Percentiles rank a stretch among this genome's conserved stretches.
These are phyloP conservation scores for Knufia fluminis DNA, from an alignment of 2,329 filamentous ascomycete species.

Conservation along the genomic window DNA sequence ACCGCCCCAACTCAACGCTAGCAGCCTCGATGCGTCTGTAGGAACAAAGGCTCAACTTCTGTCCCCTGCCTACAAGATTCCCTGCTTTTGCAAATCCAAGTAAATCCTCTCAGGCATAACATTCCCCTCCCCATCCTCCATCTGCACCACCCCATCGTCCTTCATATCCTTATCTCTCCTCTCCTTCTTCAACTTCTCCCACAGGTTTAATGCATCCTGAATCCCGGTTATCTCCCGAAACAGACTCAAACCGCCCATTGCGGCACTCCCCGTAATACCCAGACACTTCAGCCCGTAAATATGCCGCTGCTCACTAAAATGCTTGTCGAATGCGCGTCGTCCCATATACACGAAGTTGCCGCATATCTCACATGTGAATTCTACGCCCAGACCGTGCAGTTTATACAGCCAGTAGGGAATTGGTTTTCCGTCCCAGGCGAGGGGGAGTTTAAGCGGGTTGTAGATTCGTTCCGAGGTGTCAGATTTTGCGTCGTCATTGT, in stretches of 20 bases:
- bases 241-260: conserved; percentile 59
- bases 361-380: conserved; percentile 92
- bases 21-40: too few species aligned
- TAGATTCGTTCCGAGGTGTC: conserved; percentile 84
- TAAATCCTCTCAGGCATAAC: conserved; percentile 99
- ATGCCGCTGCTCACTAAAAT: conserved; percentile 90
- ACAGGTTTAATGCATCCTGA: conserved; percentile 75
- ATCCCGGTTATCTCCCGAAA: conserved; percentile 94
- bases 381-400: conserved; percentile 85
- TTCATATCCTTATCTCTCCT: conserved; percentile 63
- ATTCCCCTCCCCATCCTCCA: conserved; percentile 96
- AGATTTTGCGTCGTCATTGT: conserved; percentile 58
- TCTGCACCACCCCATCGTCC: conserved; percentile 62
- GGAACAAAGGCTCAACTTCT: too few species aligned
- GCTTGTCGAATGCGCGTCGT: conserved; percentile 90
- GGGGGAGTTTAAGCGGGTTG: conserved; percentile 88
- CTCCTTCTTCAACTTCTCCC: conserved; percentile 84
- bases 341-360: conserved; percentile 99
- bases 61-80: conserved; percentile 67
- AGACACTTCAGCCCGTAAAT: conserved; percentile 90
- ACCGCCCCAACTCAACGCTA: too few species aligned
- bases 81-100: conserved; percentile 86
- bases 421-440: conserved; percentile 97
- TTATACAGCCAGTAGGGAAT: conserved; percentile 99
- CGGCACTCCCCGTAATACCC: conserved; percentile 56